Conservation (phyloP, 2,329 filamentous ascomycete species). For the Nigrograna mackinnonii region DNA sequence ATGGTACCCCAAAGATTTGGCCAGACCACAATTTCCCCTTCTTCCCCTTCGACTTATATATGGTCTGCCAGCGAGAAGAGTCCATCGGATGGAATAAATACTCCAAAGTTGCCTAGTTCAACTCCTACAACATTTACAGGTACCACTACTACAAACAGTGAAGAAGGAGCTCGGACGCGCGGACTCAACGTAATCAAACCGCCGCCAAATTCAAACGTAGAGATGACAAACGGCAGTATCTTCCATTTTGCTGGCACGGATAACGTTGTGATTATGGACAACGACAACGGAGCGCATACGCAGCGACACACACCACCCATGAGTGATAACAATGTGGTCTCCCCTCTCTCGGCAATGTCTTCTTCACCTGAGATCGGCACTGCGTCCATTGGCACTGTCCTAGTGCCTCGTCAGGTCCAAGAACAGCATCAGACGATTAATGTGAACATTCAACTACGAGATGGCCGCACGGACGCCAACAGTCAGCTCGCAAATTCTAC, state of each 20-base stretch:
- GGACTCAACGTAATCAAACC: neutral
- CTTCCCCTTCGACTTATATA: conserved; percentile 22
- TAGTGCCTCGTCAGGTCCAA: conserved; percentile 34
- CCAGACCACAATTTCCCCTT: conserved; percentile 10
- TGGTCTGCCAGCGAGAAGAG: conserved; percentile 29
- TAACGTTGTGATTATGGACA: no score
- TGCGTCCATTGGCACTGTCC: conserved; percentile 34
- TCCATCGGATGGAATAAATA: conserved; percentile 10
- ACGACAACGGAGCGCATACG: no score
- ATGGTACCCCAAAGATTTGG: conserved; percentile 32
- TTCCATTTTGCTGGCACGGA: no score
- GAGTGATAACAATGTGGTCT: conserved; percentile 15
- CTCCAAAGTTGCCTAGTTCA: conserved; percentile 7
- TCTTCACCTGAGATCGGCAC: conserved; percentile 34
- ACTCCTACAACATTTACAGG: neutral
- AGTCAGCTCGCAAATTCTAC: conserved; percentile 3
- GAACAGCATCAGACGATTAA: conserved; percentile 15
- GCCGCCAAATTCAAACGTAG: neutral
- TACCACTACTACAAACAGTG: neutral
- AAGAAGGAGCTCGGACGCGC: neutral
- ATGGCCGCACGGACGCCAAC: conserved; percentile 3
- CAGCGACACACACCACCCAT: no score
- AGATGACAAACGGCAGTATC: no score
- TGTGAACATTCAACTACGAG: conserved; percentile 25
- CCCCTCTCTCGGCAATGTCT: conserved; percentile 31